Evolutionary conservation across 768 basidiomycete species (phyloP), one percentile per base, ranked within the genome.

Genomic region (Leucogyrophana mollusca): DNA sequence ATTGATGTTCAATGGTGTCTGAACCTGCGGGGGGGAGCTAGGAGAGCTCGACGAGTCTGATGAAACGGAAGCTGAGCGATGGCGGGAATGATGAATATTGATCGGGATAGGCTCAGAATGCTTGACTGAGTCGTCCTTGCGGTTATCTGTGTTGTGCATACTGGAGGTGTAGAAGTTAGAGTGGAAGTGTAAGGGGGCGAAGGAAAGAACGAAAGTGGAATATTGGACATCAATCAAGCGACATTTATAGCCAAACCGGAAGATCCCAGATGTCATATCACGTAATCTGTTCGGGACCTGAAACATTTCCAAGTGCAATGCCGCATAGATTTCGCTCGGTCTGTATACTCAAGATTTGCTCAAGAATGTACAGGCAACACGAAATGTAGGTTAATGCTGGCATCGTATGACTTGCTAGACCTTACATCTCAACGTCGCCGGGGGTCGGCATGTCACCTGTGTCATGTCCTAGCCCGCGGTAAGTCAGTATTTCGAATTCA

Each of bases 81-180:
- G 60, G 27, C 85, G 75, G 37, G 67, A 58, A 24, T 74, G 69
- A 6, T 62, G 59, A 34, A 69, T 61, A 24, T 67, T 61, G 57
- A 85, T 81, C 45, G 83, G 73, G 58, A 90, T 89, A 40, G 87
- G 87, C 35, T 77, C 74, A 17, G 85, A 80, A 62, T 70, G 85
- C 32, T 72, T 76, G n/a, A 64, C 49, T 54, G 53, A 59, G 53
- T 64, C 64, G 40, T 66, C 49, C 38, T 39, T 46, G 20, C 43
- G 22, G 36, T 14, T 35, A 34, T 18, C 46, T 32, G 35, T 5
- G 47, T 50, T 45, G 22, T 37, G 46, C 64, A 67, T 65, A 22
- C 14, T 47, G n/a, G n/a, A n/a, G n/a, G n/a, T n/a, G 47, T 17
- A 35, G 11, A 6, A 36, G 46, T 17, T 30, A 38, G 49, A 45